Conservation (phyloP, 2,329 filamentous ascomycete genomes). For the Ophiostoma fasciatum region DNA sequence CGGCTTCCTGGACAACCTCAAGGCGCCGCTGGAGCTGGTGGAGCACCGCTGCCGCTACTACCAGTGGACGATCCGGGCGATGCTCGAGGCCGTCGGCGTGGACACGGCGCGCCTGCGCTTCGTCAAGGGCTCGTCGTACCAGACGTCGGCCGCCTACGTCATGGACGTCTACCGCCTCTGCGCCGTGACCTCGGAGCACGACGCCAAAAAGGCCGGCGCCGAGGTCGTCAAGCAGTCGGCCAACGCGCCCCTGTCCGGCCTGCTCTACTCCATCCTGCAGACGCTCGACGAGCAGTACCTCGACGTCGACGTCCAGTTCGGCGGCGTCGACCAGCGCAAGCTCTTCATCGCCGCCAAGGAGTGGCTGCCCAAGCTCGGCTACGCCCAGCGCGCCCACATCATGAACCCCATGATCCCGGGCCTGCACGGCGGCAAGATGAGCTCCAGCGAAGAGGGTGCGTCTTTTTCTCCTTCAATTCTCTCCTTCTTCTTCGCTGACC, state of each 20-base stretch:
- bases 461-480: not conserved
- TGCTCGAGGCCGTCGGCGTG: constrained; percentile 66
- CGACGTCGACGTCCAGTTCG: constrained; percentile 76
- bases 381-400: constrained; percentile 52
- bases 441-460: constrained; percentile 50
- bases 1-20: constrained; percentile 70
- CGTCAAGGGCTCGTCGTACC: constrained; percentile 73
- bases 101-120: constrained; percentile 68
- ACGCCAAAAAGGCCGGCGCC: constrained; percentile 79
- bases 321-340: constrained; percentile 72
- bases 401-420: constrained; percentile 70
- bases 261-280: constrained; percentile 79
- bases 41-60: constrained; percentile 76
- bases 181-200: constrained; percentile 56
- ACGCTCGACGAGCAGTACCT: constrained; percentile 84
- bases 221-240: constrained; percentile 89
- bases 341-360: constrained; percentile 79
- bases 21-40: constrained; percentile 79
- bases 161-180: constrained; percentile 79
- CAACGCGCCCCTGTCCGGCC: constrained; percentile 57
- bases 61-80: constrained; percentile 54
- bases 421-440: constrained; percentile 76
- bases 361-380: constrained; percentile 71
- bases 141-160: constrained; percentile 56
- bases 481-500: not conserved